phyloP scores from a whole-genome alignment of 768 basidiomycete genomes.

The Xerocomellus dryophilus region DNA sequence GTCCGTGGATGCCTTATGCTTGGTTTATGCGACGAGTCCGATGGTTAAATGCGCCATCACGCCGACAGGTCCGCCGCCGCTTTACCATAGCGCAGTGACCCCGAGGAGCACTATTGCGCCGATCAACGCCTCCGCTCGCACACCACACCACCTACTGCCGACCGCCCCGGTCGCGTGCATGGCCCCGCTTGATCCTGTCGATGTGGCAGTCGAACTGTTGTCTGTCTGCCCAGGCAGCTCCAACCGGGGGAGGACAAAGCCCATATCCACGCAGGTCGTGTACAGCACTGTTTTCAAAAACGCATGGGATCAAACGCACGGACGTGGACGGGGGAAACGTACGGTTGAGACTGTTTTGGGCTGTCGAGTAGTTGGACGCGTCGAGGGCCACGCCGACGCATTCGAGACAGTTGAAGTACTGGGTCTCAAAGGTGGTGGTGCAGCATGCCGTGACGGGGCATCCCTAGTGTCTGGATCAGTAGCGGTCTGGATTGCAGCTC shows the following conservation, averaged over 20 bases:
- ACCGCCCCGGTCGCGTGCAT: background rate
- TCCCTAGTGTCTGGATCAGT: conserved; percentile 19
- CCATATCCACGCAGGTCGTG: conserved; percentile 25
- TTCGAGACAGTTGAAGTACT: conserved; percentile 41
- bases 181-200: conserved; percentile 1
- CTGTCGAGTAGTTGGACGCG: conserved; percentile 25
- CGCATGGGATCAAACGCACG: background rate
- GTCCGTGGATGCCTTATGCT: background rate
- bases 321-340: conserved; percentile 8
- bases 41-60: background rate
- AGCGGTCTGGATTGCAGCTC: conserved; percentile 1
- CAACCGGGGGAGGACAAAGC: conserved; percentile 22
- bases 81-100: conserved; percentile 12
- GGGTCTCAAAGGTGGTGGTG: conserved; percentile 35
- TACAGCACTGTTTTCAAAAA: conserved; percentile 17
- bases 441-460: conserved; percentile 38
- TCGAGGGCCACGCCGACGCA: conserved; percentile 35
- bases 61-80: background rate
- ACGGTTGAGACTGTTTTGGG: conserved; percentile 38
- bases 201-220: no score
- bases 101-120: conserved; percentile 8
- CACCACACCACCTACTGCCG: background rate
- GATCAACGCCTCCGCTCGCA: background rate
- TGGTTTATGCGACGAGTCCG: background rate
- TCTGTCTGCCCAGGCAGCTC: conserved; percentile 27